Percentiles rank a stretch among this genome's conserved stretches.
These are phyloP conservation scores for Sutorius australiensis DNA, from an alignment of 768 basidiomycete species.

Conservation along the genomic window DNA sequence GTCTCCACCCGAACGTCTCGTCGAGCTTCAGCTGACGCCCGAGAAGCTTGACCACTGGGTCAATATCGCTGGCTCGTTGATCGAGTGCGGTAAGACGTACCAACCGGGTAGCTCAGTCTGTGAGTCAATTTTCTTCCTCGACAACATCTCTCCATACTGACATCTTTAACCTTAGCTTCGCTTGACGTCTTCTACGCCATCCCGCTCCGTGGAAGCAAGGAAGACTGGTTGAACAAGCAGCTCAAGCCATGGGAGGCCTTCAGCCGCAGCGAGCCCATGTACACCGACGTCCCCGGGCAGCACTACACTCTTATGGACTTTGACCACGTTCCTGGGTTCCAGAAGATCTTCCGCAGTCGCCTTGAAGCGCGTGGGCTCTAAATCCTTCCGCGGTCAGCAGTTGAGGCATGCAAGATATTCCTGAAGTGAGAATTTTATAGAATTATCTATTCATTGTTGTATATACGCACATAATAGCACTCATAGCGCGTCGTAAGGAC, in stretches of 20 bases:
- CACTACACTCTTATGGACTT: conserved; percentile 32
- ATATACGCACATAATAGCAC: neutral
- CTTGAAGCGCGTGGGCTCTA: conserved; percentile 28
- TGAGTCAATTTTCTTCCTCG: conserved; percentile 9
- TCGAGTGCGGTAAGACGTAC: conserved; percentile 31
- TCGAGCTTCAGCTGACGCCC: conserved; percentile 28
- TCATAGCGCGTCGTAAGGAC: neutral
- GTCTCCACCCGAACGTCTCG: conserved; percentile 25
- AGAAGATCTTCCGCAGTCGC: conserved; percentile 26
- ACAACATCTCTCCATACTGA: neutral
- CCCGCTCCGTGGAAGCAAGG: conserved; percentile 27
- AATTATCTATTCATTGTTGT: neutral
- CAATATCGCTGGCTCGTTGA: conserved; percentile 28
- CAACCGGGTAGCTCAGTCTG: conserved; percentile 24
- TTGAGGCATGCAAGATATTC: neutral
- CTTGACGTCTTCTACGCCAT: conserved; percentile 29
- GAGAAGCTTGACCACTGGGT: conserved; percentile 29
- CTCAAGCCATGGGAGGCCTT: conserved; percentile 26
- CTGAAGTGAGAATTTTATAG: neutral
- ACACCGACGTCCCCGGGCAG: conserved; percentile 26
- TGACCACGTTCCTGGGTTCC: conserved; percentile 29
- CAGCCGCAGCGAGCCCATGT: conserved; percentile 22
- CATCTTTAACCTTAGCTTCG: conserved; percentile 2
- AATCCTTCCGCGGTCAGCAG: neutral
- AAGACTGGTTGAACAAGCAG: conserved; percentile 28